These are phyloP conservation scores for Alternaria gaisen DNA, from an alignment of 2,329 filamentous ascomycete species.

Conservation along the genomic window DNA sequence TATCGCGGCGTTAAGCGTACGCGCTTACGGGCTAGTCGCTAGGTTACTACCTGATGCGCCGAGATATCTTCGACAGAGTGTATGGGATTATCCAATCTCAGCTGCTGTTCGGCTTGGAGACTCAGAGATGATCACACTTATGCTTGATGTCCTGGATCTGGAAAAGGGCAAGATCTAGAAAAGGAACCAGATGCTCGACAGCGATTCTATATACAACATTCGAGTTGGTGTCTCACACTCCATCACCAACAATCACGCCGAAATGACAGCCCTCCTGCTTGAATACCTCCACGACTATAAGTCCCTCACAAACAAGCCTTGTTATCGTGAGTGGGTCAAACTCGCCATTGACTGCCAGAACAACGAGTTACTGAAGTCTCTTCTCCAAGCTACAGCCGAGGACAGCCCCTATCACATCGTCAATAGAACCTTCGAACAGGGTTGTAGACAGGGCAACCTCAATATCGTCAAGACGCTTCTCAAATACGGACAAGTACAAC, in stretches of 20 bases:
- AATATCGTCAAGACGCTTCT: neutral
- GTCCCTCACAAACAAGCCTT: neutral
- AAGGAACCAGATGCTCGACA: rapidly evolving
- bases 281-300: neutral
- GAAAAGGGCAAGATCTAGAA: neutral
- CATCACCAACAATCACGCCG: neutral
- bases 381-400: neutral
- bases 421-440: neutral
- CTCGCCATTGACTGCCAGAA: no score
- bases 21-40: neutral
- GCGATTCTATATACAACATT: neutral
- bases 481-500: neutral
- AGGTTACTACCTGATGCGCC: neutral
- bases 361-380: neutral
- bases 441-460: neutral
- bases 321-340: neutral
- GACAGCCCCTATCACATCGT: neutral
- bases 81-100: neutral
- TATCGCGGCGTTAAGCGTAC: neutral
- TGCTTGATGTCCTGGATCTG: neutral
- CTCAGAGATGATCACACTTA: neutral
- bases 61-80: neutral
- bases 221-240: neutral
- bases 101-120: neutral
- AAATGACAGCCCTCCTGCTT: neutral